Conservation (phyloP, 805 yeast species). For the Kuraishia capsulata region DNA sequence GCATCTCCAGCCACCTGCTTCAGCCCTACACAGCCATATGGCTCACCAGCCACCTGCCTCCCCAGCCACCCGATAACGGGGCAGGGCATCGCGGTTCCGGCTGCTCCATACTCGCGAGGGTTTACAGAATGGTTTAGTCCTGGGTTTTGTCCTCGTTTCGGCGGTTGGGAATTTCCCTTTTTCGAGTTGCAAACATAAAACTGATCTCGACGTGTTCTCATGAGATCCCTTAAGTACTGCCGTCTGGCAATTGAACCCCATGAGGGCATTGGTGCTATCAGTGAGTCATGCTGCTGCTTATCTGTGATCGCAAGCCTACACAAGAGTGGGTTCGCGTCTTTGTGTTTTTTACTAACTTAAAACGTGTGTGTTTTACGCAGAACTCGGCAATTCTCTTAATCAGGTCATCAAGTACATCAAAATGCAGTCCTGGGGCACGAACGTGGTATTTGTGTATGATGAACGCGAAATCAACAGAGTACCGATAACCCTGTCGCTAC, state of each 20-base stretch:
- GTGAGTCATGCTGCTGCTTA: constrained; percentile 1
- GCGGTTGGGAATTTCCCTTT: too few relatives aligned
- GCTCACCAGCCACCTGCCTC: too few relatives aligned
- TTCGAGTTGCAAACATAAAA: too few relatives aligned
- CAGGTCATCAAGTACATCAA: constrained; percentile 10
- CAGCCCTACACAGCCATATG: too few relatives aligned
- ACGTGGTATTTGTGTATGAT: constrained; percentile 14
- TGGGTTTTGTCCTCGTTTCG: too few relatives aligned
- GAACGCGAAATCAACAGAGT: constrained; percentile 4
- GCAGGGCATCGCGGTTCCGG: too few relatives aligned
- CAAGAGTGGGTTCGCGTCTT: not conserved
- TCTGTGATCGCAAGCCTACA: not conserved
- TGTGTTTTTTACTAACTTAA: constrained; percentile 1
- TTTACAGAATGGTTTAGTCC: too few relatives aligned
- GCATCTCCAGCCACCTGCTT: too few relatives aligned
- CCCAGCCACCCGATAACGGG: too few relatives aligned
- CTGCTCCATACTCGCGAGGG: too few relatives aligned
- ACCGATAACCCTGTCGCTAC: constrained; percentile 12
- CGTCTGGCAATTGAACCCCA: constrained; percentile 12
- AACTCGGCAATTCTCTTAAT: constrained; percentile 16
- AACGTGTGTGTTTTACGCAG: too few relatives aligned
- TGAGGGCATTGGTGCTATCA: constrained; percentile 15
- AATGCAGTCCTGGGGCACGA: constrained; percentile 7
- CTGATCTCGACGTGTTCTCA: too few relatives aligned
- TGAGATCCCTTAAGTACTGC: not conserved